These are phyloP conservation scores for Podospora sp. DNA, from an alignment of 495 filamentous ascomycete genomes.

Conservation along the genomic window DNA sequence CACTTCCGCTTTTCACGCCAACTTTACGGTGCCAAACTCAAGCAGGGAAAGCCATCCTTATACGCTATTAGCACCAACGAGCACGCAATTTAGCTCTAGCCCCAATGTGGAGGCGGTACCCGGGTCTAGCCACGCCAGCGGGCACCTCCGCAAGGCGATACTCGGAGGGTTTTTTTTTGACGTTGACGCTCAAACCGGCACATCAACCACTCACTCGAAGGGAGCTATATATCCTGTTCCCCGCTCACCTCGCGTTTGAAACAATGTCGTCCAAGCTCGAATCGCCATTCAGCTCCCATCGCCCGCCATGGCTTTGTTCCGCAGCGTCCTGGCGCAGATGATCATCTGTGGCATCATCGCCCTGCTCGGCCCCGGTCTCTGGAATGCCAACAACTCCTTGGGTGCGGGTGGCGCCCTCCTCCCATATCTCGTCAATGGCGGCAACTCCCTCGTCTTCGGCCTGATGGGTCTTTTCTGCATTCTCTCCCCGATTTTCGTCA, in stretches of 20 bases:
- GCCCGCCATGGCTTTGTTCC: neutral
- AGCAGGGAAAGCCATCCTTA: neutral
- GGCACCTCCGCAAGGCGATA: neutral
- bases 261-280: neutral
- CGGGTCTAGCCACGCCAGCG: neutral
- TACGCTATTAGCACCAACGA: neutral
- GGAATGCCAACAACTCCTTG: slow-evolving; percentile 70
- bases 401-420: slow-evolving; percentile 64
- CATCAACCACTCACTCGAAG: too few species aligned
- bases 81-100: neutral
- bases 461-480: slow-evolving; percentile 66
- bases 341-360: slow-evolving; percentile 65
- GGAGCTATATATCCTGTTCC: neutral
- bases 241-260: neutral
- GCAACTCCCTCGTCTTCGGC: slow-evolving; percentile 68
- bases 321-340: slow-evolving; percentile 31
- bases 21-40: neutral
- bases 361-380: slow-evolving; percentile 66
- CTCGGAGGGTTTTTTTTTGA: neutral
- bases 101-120: neutral
- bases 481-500: slow-evolving; percentile 56
- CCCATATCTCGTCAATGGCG: slow-evolving; percentile 69
- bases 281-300: neutral
- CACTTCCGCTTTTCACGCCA: neutral
- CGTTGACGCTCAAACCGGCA: too few species aligned